Evolutionary conservation across 2,329 filamentous ascomycete species (phyloP), one percentile per base, ranked within the genome.

Genomic region (Exophiala bonariae): DNA sequence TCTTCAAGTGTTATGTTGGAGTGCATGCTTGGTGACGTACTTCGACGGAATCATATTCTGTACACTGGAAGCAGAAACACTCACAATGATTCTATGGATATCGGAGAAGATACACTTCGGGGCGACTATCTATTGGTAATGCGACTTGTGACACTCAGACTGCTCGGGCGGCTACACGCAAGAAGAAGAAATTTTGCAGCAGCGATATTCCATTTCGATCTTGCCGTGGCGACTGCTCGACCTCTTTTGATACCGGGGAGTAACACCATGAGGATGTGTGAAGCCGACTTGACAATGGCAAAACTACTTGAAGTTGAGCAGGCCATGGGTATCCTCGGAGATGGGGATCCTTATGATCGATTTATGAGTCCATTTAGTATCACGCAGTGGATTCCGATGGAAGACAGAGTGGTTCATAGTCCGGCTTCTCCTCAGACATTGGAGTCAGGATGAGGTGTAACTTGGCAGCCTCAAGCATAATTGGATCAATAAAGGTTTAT

Each of bases 101-200:
- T 17, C 9, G 38, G 30, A 19, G 45, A 48, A 33, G 10, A 8
- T 6, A 17, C 32, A 18, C 20, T 43, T 4, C 45, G 37, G 11
- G n/a, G 11, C 19, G 34, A 41, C 11, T 17, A 39, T 4, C 34
- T 48, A 18, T 17, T 43, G 9, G 43, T 43, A 33, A 22, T 40
- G 20, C 42, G 39, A 14, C 14, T 50, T 18, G 42, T 32, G 8
- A 42, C 43, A 7, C 31, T 46, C 10, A 41, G 48, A 23, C 28
- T 28, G 10, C 38, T 50, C 13, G 48, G 48, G 10, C 42, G 44
- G 8, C 18, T 50, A 13, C 38, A 47, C 26, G 20, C 41, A 18
- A 44, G 43, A 39, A 44, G 44, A 14, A 19, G 20, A 22, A 48
- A 48, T 39, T 41, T 44, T 18, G 34, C 28, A 13, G 44, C 44